Base-by-base conservation (phyloP, 257 asterid species). In the Nicotiana noctiflora region DNA sequence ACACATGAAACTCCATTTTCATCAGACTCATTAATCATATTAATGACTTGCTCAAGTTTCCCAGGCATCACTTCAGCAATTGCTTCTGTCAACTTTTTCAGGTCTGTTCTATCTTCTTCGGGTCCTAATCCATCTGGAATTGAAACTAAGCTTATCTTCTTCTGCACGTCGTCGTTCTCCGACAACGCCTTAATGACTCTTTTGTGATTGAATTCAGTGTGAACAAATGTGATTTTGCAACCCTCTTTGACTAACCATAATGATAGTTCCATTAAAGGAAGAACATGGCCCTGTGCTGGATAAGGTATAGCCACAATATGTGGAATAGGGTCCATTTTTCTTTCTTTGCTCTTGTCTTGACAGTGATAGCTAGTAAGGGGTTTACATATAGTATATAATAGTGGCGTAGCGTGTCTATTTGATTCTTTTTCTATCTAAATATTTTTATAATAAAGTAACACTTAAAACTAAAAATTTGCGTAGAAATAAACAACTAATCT, bases 221-320 rank as follows among this genome's bases (percentile, higher is more conserved):
- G 90, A 34, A 91, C 90, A 64, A 93, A 85, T 0, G 93, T 91
- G 81, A 88, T 87, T 77, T 60, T 82, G 86, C 88, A 63, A 31
- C 93, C 92, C 3, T 83, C 84, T 27, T 64, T 62, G 32, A 86
- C 90, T 70, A 88, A 76, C 40, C 87, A 78, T 15, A 85, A 88
- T 6, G 92, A 83, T 1, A 93, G 83, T 76, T 93, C 96, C 94
- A 90, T 66, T 60, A 91, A 8, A 0, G 96, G 94, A 57, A 93
- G 86, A 4, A 93, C 96, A 82, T 91, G 96, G 60, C 96, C 97
- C 80, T 93, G 97, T 75, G 93, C 96, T 79, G 96, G 97, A 84
- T 83, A 90, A 12, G 97, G 92, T 31, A 92, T 29, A 10, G 85
- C 89, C 37, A 91, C 3, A 70, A 90, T 85, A 78, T 90, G 97